Evolutionary conservation across 1,139 yeast species (phyloP), one percentile per base, ranked within the genome.

Genomic region (Hyphopichia buzzinii): DNA sequence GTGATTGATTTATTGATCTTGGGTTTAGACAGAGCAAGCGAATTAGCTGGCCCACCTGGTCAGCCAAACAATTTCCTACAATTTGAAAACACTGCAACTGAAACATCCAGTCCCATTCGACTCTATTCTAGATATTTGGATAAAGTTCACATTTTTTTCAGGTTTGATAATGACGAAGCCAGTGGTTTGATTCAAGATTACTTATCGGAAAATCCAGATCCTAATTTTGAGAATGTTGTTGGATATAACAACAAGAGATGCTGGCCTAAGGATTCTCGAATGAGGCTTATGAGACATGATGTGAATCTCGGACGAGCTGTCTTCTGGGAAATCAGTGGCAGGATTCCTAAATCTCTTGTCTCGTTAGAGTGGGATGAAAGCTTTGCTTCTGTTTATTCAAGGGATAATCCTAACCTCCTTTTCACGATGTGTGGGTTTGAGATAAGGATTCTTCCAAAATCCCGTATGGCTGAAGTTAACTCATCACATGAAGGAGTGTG

Each of bases 341-440:
- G 97, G 28, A 61, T 94, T 22, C 97, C 98, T 0, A 57, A 74
- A 4, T 81, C 96, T 0, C 57, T 92, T 11, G 79, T 90, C 0
- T 64, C 81, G 1, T 67, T 90, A 17, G 77, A 77, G 37, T 92
- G 97, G 97, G 85, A 79, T 30, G 83, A 82, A 35, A 72, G 96
- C 0, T 75, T 81, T 51, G 89, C 88, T 0, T 87, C 96, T 0
- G 96, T 94, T 1, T 92, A 90, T 58, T 86, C 96, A 8, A 75
- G 76, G 38, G 96, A 90, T 43, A 94, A 94, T 53, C 90, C 97
- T 10, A 94, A 92, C 47, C 55, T 92, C 40, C 64, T 92, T 30
- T 89, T 92, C 51, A 75, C 92, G 1, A 86, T 94, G 94, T 84
- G 94, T 59, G 98, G 98, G 0, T 94, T 94, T 64, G 98, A 94